Conservation (phyloP, 2,329 filamentous ascomycete genomes). For the Allantophomopsis cytisporea region DNA sequence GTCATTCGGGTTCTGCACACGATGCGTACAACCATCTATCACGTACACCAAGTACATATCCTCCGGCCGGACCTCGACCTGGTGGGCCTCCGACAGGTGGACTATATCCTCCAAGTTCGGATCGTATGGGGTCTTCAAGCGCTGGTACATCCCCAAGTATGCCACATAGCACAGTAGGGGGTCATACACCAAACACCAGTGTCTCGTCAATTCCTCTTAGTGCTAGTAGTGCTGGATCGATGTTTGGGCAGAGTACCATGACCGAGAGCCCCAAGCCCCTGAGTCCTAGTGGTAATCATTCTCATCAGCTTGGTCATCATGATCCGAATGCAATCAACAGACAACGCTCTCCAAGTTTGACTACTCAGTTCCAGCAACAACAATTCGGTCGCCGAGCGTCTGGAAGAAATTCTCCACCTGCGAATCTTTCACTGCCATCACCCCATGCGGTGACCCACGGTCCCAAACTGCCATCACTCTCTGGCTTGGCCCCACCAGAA, state of each 20-base stretch:
- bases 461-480: constrained; percentile 17
- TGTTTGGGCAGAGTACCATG: constrained; percentile 61
- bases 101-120: constrained; percentile 48
- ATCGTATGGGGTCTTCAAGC: constrained; percentile 32
- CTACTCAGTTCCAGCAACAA: constrained; percentile 51
- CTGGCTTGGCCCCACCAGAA: constrained; percentile 18
- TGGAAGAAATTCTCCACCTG: constrained; percentile 33
- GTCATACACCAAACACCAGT: constrained; percentile 34
- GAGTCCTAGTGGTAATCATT: constrained; percentile 41
- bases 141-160: constrained; percentile 40
- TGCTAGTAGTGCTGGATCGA: constrained; percentile 23
- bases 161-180: constrained; percentile 17
- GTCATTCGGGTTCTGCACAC: constrained; percentile 16
- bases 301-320: constrained; percentile 37
- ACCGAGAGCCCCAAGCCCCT: constrained; percentile 82
- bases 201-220: constrained; percentile 32
- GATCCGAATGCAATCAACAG: constrained; percentile 30
- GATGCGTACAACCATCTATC: constrained; percentile 35
- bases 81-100: constrained; percentile 32
- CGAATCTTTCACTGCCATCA: constrained; percentile 15
- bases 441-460: constrained; percentile 12
- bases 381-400: constrained; percentile 43
- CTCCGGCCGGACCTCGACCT: constrained; percentile 45
- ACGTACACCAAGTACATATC: constrained; percentile 63
- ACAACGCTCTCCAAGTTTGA: constrained; percentile 52